Percentiles rank a stretch among this genome's conserved stretches.
phyloP scores from a whole-genome alignment of 2,329 filamentous ascomycete species.

The Stromatinia cepivora region DNA sequence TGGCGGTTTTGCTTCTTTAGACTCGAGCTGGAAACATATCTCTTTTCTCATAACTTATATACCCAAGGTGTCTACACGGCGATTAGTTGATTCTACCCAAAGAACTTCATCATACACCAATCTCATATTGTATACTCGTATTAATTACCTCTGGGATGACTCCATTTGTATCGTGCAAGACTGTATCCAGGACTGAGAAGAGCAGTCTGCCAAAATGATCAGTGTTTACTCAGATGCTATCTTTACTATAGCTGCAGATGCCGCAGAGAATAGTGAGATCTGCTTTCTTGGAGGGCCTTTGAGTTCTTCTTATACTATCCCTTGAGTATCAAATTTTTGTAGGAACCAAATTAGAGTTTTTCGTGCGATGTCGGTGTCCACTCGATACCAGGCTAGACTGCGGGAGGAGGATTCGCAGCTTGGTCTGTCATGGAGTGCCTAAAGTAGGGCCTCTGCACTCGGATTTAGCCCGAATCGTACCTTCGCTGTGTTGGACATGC shows the following conservation, averaged over 20 bases:
- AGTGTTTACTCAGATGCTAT: too few species aligned
- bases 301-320: too few species aligned
- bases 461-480: background rate
- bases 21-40: background rate
- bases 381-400: too few species aligned
- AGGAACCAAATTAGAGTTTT: too few species aligned
- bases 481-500: background rate
- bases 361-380: too few species aligned
- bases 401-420: too few species aligned
- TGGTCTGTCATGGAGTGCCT: background rate
- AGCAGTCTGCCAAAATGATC: background rate
- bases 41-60: background rate
- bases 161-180: background rate
- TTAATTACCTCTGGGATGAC: background rate
- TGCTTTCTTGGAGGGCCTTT: too few species aligned
- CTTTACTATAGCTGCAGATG: too few species aligned
- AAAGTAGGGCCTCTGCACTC: too few species aligned
- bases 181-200: background rate
- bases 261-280: too few species aligned
- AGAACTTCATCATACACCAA: background rate
- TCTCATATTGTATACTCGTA: background rate
- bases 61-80: background rate
- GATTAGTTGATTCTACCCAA: background rate
- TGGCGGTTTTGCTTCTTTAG: background rate
- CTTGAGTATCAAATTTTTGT: too few species aligned